These are phyloP conservation scores for Aspergillus fumigatus DNA, from an alignment of 2,329 filamentous ascomycete genomes.

Conservation along the genomic window DNA sequence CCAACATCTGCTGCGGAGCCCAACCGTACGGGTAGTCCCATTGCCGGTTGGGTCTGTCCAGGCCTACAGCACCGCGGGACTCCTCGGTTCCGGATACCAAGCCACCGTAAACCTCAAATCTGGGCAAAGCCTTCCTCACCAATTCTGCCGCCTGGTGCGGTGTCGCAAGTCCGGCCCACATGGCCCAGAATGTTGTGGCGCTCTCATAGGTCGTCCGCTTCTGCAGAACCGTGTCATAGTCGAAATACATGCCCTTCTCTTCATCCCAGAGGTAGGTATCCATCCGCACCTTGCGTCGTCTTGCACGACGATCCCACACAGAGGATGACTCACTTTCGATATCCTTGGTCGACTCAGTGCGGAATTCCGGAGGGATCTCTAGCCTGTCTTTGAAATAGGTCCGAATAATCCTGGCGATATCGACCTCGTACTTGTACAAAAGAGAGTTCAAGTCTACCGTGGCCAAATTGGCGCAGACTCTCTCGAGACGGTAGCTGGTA, in stretches of 20 bases:
- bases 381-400: slow-evolving; percentile 79
- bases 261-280: slow-evolving; percentile 95
- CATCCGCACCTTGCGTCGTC: slow-evolving; percentile 76
- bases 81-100: slow-evolving; percentile 85
- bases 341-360: slow-evolving; percentile 59
- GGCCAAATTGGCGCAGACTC: slow-evolving; percentile 78
- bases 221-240: slow-evolving; percentile 84
- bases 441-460: slow-evolving; percentile 94
- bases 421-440: slow-evolving; percentile 93
- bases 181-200: slow-evolving; percentile 92
- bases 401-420: slow-evolving; percentile 83
- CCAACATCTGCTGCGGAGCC: slow-evolving; percentile 97
- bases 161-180: slow-evolving; percentile 88
- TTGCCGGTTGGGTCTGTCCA: slow-evolving; percentile 87
- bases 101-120: slow-evolving; percentile 83
- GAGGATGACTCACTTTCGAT: slow-evolving; percentile 76
- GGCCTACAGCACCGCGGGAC: slow-evolving; percentile 72
- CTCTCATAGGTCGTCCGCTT: slow-evolving; percentile 80
- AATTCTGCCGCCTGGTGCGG: slow-evolving; percentile 81
- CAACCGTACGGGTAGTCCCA: slow-evolving; percentile 99
- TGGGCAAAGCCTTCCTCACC: slow-evolving; percentile 75
- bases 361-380: slow-evolving; percentile 77
- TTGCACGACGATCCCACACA: slow-evolving; percentile 83
- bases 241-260: slow-evolving; percentile 91
- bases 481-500: slow-evolving; percentile 89